Evolutionary conservation across 257 asterid genomes (phyloP), one percentile per base, ranked within the genome.

Genomic region (Jaltomata sinuosa): DNA sequence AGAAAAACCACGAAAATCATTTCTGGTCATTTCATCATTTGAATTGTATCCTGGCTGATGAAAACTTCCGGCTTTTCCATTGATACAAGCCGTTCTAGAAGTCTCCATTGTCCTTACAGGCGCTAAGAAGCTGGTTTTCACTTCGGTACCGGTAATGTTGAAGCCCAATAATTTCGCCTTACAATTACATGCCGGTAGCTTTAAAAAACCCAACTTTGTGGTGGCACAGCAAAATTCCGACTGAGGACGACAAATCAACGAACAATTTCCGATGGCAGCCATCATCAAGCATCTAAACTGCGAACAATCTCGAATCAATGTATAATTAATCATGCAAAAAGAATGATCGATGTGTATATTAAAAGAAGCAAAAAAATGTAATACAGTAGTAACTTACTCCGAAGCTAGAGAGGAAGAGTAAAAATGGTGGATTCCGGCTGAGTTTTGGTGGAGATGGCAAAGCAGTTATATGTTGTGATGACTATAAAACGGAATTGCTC

Each of bases 21-120:
- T 77, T 55, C 34, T 49, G 31, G 76, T 42, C 53, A 55, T 14
- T 67, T 86, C 88, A 82, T 80, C 85, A 65, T 83, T 50, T 49
- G 92, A 86, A 81, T 74, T 81, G 79, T 88, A 76, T 18, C 84
- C 89, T 3, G 87, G 82, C 27, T 79, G 86, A 29, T 74, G 81
- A 79, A 65, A 18, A 67, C 45, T 72, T 52, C 82, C 89, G 16
- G 89, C 82, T 81, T 84, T 86, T 52, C 83, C 85, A 52, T 79
- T 87, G 83, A 87, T 83, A 85, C 84, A 88, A 87, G 89, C 85
- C 80, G 89, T 85, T 84, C 89, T 84, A 68, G 95, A 89, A 81
- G 88, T 89, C 81, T 92, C 97, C 92, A 88, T 89, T 61, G 97
- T 94, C 89, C 86, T 91, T 85, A 93, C 86, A 77, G 94, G 94